Base-by-base conservation (phyloP, 1,284 basidiomycete genomes). In the Polyporus tsugae region DNA sequence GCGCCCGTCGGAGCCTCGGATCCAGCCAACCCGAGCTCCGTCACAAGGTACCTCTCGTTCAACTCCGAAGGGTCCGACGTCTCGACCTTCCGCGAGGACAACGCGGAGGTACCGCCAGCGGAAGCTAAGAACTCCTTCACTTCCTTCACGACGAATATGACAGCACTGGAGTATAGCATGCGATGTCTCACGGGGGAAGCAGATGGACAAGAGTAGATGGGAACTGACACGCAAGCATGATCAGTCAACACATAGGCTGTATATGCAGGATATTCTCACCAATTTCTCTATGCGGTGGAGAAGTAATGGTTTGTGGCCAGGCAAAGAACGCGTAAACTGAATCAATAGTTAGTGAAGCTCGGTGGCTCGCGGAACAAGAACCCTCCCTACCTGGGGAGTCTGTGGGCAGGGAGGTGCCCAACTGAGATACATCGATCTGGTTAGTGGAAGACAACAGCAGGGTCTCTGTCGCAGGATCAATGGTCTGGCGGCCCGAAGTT, bases 171-270 rank as follows among this genome's bases (percentile, higher is more conserved):
- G 80, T 96, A 97, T 46, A 97, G 77, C 93, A 97, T 95, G 63
- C 95, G 88, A 72, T 90, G 85, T 77, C 94, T 94, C 79, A 97
- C 86, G 1, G 93, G 91, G 1, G 92, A 95, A 13, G 81, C 78
- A 1, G 90, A 86, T 0, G 95, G 95, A 78, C 95, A 97, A 42
- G 92, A 92, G 80, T 97, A 97, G 69, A 97, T 92, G 79, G 95
- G 95, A 49, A 94, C 91, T 94, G 70, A 6, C 10, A 2, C 35
- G 9, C 13, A 52, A 2, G 46, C 59, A 66, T 61, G 71, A 65
- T 75, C 61, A 72, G 63, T 19, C 9, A 6, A 15, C 7, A 5
- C 33, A 44, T 36, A 35, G 17, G 38, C 19, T 29, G 62, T 49
- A 46, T 25, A 4, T 49, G 13, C 29, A 36, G 29, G 25, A 29